Base-by-base conservation (phyloP, 768 basidiomycete genomes). In the Agaricus blazei region DNA sequence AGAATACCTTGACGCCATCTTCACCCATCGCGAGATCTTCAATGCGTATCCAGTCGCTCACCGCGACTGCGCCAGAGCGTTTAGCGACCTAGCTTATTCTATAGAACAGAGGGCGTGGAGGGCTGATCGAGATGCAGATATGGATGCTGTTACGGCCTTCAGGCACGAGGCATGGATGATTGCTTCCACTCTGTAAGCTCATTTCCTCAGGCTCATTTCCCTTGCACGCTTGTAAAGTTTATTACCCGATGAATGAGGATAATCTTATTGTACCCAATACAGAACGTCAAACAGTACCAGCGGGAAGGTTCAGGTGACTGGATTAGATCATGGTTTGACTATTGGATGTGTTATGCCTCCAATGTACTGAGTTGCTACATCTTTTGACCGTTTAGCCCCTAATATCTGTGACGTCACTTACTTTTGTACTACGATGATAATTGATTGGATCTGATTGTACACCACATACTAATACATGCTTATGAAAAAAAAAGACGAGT, bases 1-100 rank as follows among this genome's bases (percentile, higher is more conserved):
- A 62, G 87, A 80, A 56, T 91, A 89, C 64, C 79, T 91, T 68
- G 88, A 91, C 64, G 76, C 79, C 50, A 84, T 91, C 62, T 87
- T 89, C 69, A 82, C 83, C 0, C 88, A 91, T 71, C 87, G 88
- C 64, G 82, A 85, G 65, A 80, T 86, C 37, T 74, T 85, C 58
- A 72, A 69, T 59, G 79, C 84, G 9, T 84, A 74, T 63, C 88
- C 88, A 19, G 71, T 74, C 52, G 83, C 73, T 9, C 88, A 90
- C 72, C 68, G 58, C 56, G 78, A 80, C 31, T 90, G 88, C 72
- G 81, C 84, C 48, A 71, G 75, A 50, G 83, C 72, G 14, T 82
- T 87, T 67, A 81, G 72, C 69, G 85, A 84, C 67, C 72, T 91
- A 58, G 88, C 88, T 9, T 75, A 72, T 56, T 67, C 75, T 37